Percentiles rank a stretch among this genome's conserved stretches.
Conservation (phyloP, 2,329 filamentous ascomycete genomes). For the Eutypa lata region DNA sequence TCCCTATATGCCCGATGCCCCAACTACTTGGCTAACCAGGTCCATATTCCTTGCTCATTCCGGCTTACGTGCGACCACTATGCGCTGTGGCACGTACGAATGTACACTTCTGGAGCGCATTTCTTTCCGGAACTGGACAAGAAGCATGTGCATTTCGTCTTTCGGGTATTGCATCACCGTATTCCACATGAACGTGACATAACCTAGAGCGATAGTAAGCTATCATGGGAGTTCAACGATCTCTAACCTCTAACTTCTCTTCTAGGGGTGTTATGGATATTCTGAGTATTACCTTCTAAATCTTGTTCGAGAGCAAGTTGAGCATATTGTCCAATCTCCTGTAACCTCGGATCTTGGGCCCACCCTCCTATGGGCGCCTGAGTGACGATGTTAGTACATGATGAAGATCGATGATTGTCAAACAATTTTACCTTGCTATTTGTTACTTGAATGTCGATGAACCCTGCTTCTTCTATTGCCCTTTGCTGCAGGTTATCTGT, state of each 20-base stretch:
- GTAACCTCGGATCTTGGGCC: slow-evolving; percentile 31
- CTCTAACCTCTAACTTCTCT: neutral
- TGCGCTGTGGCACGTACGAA: neutral
- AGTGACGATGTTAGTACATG: neutral
- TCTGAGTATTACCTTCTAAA: slow-evolving; percentile 14
- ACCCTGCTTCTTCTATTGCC: slow-evolving; percentile 18
- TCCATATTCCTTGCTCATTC: too few species aligned
- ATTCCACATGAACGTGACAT: neutral
- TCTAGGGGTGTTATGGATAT: neutral
- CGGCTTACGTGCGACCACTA: neutral
- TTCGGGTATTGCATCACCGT: neutral
- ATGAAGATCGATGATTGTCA: neutral
- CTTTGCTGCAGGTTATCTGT: slow-evolving; percentile 22
- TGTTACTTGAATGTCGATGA: slow-evolving; percentile 11
- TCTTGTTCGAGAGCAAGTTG: slow-evolving; percentile 17
- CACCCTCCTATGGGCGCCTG: slow-evolving; percentile 35
- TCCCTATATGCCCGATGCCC: neutral
- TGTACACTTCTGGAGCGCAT: neutral
- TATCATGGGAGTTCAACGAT: too few species aligned
- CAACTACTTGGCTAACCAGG: too few species aligned
- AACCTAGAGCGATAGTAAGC: neutral
- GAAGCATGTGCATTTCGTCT: neutral
- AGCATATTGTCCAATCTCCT: slow-evolving; percentile 32
- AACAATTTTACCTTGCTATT: slow-evolving; percentile 11
- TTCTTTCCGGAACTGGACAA: neutral